Evolutionary conservation across 495 filamentous ascomycete species (phyloP), one percentile per base, ranked within the genome.

Genomic region (Eremomyces bilateralis): DNA sequence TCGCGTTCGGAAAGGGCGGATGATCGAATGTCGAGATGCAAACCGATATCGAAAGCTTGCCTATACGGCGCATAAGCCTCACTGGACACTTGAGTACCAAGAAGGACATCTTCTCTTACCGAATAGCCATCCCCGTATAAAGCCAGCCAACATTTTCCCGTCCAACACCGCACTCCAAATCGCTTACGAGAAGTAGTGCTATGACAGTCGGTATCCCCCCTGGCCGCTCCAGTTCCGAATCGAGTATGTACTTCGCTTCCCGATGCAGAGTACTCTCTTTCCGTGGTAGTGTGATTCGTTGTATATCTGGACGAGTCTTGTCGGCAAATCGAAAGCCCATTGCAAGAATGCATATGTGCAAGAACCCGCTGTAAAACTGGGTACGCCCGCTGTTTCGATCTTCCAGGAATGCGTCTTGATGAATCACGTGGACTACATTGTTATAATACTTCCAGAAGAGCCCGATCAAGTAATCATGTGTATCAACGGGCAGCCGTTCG

Each of bases 381-480:
- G 53, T 51, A 29, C 54, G 51, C 11, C 57, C 53, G 22, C 45
- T 42, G n/a, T 57, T 49, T 16, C 53, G 45, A 32, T 63, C 64
- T n/a, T 59, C 56, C 31, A 61, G 54, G 37, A 68, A 68, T 0
- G 57, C 53, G 1, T 50, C 46, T 35, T 51, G 50, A 41, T 68
- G 60, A 13, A 65, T 45, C 1, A 68, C 54, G 35, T 59, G 61
- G 15, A 58, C 39, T 8, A 54, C 51, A 1, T 48, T 39, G 35
- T 68, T 64, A 43, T 62, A 64, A 33, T 54, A 43, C n/a, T 56
- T 51, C 61, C 61, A 66, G 43, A 65, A 68, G 13, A 56, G 49
- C 11, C 52, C 43, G 60, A 65, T 62, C 2, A 68, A 53, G 33
- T 65, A 57, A 36, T 66, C 63, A 29, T 63, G 56, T 0, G 59